These are phyloP conservation scores for Diplotaxis tenuifolia DNA, from an alignment of 345 rosid genomes.

Conservation along the genomic window DNA sequence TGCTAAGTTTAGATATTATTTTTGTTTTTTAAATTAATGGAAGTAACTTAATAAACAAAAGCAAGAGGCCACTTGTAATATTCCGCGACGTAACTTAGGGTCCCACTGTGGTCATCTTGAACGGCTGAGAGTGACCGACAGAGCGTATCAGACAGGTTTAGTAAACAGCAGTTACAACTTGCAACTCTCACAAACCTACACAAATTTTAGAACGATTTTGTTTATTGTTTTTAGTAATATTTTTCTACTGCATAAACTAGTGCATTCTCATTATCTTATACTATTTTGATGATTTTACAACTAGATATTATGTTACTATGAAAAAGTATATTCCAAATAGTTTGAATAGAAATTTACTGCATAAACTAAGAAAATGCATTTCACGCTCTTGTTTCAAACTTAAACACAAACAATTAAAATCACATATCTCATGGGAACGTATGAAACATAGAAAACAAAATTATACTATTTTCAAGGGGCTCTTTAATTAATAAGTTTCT, in stretches of 20 bases:
- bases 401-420: background rate
- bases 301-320: background rate
- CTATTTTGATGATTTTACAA: background rate
- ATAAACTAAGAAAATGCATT: background rate
- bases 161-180: conserved; percentile 21
- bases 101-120: conserved; percentile 2
- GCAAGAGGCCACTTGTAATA: conserved; percentile 27
- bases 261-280: background rate
- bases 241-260: background rate
- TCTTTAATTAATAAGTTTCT: background rate
- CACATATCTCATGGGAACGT: background rate
- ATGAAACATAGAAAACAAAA: background rate
- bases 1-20: background rate
- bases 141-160: conserved; percentile 22
- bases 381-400: background rate
- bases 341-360: background rate
- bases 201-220: background rate
- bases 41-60: background rate
- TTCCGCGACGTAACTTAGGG: conserved; percentile 10
- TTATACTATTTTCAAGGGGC: background rate
- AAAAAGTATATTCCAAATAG: background rate
- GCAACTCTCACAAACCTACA: background rate
- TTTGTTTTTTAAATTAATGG: too few relatives aligned
- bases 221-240: background rate
- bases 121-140: conserved; percentile 24